These are phyloP conservation scores for Hyaloscypha bicolor DNA, from an alignment of 495 filamentous ascomycete species.

Conservation along the genomic window DNA sequence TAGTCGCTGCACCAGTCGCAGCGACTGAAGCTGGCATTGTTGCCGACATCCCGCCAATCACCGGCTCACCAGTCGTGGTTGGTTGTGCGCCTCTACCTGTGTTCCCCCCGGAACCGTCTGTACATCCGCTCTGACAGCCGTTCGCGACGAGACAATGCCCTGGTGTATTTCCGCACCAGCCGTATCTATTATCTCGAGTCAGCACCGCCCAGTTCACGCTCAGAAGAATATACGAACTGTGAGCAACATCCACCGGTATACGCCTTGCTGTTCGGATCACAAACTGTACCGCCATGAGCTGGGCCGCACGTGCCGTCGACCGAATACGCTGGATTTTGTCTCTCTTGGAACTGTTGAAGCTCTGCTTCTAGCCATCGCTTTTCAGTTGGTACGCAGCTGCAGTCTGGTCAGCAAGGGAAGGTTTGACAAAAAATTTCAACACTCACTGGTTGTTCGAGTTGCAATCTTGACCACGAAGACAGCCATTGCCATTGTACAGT, in stretches of 20 bases:
- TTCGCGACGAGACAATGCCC: slow-evolving; percentile 30
- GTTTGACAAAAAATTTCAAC: not conserved
- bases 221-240: not conserved
- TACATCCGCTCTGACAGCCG: slow-evolving; percentile 23
- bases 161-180: slow-evolving; percentile 37
- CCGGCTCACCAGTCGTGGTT: slow-evolving; percentile 38
- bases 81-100: slow-evolving; percentile 5
- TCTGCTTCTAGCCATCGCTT: not conserved
- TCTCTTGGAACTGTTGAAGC: not conserved
- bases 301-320: slow-evolving; percentile 52
- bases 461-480: slow-evolving; percentile 43
- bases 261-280: slow-evolving; percentile 36
- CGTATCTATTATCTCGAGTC: slow-evolving; percentile 26
- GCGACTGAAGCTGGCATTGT: slow-evolving; percentile 25
- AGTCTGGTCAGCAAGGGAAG: slow-evolving; percentile 10
- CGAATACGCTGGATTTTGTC: slow-evolving; percentile 28
- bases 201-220: not conserved
- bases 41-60: slow-evolving; percentile 35
- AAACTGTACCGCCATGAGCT: slow-evolving; percentile 45
- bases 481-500: slow-evolving; percentile 31
- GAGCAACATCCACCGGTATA: slow-evolving; percentile 35
- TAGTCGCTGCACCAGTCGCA: slow-evolving; percentile 38
- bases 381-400: slow-evolving; percentile 24
- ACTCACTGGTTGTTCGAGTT: slow-evolving; percentile 36
- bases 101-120: slow-evolving; percentile 1